phyloP scores from a whole-genome alignment of 2,329 filamentous ascomycete genomes.

The Phoma herbarum region DNA sequence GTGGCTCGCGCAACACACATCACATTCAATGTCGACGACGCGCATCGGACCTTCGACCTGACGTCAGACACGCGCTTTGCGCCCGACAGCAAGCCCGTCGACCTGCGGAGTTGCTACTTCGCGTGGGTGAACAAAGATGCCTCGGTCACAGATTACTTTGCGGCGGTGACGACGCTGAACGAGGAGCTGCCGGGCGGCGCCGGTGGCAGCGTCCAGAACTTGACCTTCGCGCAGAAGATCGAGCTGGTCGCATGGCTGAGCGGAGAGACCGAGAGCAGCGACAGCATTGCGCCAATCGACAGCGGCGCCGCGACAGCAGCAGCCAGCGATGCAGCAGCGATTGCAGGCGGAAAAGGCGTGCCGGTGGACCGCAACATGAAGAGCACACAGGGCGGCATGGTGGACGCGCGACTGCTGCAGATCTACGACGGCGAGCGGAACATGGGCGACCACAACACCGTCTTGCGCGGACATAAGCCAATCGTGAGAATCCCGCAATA shows the following conservation, averaged over 20 bases:
- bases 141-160: conserved; percentile 89
- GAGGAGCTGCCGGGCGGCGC: conserved; percentile 72
- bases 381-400: conserved; percentile 56
- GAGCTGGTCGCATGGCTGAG: conserved; percentile 95
- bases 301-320: conserved; percentile 62
- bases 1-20: conserved; percentile 67
- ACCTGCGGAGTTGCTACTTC: conserved; percentile 94
- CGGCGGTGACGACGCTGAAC: conserved; percentile 80
- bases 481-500: conserved; percentile 67
- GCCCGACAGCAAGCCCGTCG: conserved; percentile 72
- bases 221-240: conserved; percentile 89
- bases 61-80: conserved; percentile 84
- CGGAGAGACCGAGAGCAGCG: conserved; percentile 80
- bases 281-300: conserved; percentile 87
- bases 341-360: conserved; percentile 59
- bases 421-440: conserved; percentile 92
- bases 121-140: conserved; percentile 94
- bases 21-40: conserved; percentile 72
- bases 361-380: conserved; percentile 51
- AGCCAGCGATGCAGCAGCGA: conserved; percentile 62
- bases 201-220: conserved; percentile 78
- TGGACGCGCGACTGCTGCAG: conserved; percentile 80
- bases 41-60: conserved; percentile 71
- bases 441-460: conserved; percentile 91
- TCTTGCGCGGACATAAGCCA: conserved; percentile 85